Evolutionary conservation across 352 stramenopile species (phyloP).

Genomic region (Phytopythium boreale): DNA sequence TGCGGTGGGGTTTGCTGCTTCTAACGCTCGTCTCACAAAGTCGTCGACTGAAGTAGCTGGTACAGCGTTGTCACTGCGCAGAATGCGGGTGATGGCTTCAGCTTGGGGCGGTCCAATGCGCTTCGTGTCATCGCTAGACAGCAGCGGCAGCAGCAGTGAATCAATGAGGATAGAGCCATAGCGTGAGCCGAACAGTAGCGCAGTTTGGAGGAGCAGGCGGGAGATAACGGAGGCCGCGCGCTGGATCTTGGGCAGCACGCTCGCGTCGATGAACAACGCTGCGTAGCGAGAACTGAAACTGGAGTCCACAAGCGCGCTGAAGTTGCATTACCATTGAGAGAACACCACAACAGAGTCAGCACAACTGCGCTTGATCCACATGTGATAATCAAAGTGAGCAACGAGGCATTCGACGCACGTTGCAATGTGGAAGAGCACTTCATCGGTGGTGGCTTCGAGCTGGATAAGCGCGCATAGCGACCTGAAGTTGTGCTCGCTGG

Average conservation of each 20-base stretch:
- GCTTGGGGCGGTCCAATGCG: slow-evolving; percentile 47
- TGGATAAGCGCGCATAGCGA: slow-evolving; percentile 42
- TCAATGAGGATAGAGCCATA: slow-evolving; percentile 45
- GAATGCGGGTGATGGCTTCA: slow-evolving; percentile 65
- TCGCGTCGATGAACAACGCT: slow-evolving; percentile 50
- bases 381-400: not conserved
- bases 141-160: slow-evolving; percentile 50
- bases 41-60: slow-evolving; percentile 44
- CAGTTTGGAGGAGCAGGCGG: slow-evolving; percentile 62
- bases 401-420: slow-evolving; percentile 21
- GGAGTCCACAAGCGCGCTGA: slow-evolving; percentile 49
- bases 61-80: slow-evolving; percentile 44
- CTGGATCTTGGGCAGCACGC: slow-evolving; percentile 54
- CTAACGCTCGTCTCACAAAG: slow-evolving; percentile 36
- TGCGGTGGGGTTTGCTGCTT: slow-evolving; percentile 2
- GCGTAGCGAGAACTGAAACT: slow-evolving; percentile 76
- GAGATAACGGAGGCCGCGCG: slow-evolving; percentile 64
- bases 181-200: slow-evolving; percentile 43
- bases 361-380: not conserved
- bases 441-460: slow-evolving; percentile 46
- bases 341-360: not conserved
- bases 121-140: slow-evolving; percentile 17
- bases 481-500: slow-evolving; percentile 52
- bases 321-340: not conserved
- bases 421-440: slow-evolving; percentile 56